Evolutionary conservation across 345 rosid genomes (phyloP), one percentile per base, ranked within the genome.

Genomic region (Kernera saxatilis): DNA sequence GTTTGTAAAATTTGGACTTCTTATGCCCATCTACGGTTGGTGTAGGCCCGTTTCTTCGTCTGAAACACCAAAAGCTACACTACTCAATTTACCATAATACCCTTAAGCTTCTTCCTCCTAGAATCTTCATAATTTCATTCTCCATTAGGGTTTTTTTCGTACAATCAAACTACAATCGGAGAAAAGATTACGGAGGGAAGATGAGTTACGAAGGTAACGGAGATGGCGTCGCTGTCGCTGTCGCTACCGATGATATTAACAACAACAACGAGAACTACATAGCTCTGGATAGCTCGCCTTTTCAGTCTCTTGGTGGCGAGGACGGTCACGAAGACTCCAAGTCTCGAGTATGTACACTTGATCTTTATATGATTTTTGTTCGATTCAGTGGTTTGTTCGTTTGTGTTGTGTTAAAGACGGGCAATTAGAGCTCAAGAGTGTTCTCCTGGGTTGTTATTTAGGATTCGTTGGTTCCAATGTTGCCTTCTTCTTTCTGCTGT

Each of bases 181-280:
- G 37, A 25, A 60, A 15, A 62, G 26, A 35, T 33, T 43, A 11
- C 9, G 18, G 27, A 51, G 19, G 9, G 37, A 52, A 18, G 60
- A 76, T 70, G 79, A 76, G 60, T 56, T 76, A 63, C 71, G 79
- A 70, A 56, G 67, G 71, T 23, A 70, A 76, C 32, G 71, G 79
- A 55, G 75, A 69, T 39, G 25, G 67, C 39, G 62, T 63, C 32
- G 71, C 45, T 37, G 19, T 62, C 53, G 10, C n/a, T n/a, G 27
- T 55, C 4, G 26, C 59, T 18, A 39, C 40, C 15, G 57, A 15
- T 15, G 39, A 33, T 0, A n/a, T n/a, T n/a, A 30, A 46, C 2
- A 39, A 74, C 46, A 48, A 9, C 74, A 49, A 27, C n/a, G 69
- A 75, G 13, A 53, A 63, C 39, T 12, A 63, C 67, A n/a, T 26